Conservation (phyloP, 139 green algal genomes). For the Chlorella sp. region DNA sequence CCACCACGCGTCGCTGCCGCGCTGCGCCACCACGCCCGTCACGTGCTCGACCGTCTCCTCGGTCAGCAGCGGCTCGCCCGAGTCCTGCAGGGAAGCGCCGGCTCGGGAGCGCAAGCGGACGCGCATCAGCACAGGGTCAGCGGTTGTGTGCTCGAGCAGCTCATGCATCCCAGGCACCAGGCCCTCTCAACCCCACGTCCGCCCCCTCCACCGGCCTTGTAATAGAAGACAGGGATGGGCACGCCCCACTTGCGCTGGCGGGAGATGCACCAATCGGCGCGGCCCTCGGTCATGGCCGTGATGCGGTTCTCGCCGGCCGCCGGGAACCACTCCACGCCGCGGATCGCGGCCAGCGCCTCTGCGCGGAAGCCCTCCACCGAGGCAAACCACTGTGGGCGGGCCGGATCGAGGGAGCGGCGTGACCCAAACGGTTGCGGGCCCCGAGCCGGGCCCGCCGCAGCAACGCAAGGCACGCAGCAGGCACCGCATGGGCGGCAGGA, state of each 20-base stretch:
- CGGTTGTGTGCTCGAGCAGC: not conserved
- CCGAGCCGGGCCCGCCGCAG: not conserved
- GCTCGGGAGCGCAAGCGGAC: not conserved
- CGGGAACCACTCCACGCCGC: slow-evolving; percentile 85
- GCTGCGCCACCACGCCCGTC: slow-evolving; percentile 62
- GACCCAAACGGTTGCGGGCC: too few relatives aligned
- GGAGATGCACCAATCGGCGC: slow-evolving; percentile 98
- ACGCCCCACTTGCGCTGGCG: slow-evolving; percentile 97
- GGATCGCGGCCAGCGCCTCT: slow-evolving; percentile 75
- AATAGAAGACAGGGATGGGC: slow-evolving; percentile 98
- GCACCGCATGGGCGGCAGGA: not conserved
- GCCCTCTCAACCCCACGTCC: not conserved
- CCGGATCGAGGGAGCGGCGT: not conserved
- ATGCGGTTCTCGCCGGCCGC: slow-evolving; percentile 76
- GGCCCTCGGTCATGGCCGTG: slow-evolving; percentile 88
- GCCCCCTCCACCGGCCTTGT: slow-evolving; percentile 72
- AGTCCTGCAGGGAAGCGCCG: not conserved
- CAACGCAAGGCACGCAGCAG: not conserved
- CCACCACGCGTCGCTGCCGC: slow-evolving; percentile 91
- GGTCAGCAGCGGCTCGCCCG: slow-evolving; percentile 91
- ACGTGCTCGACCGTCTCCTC: slow-evolving; percentile 89
- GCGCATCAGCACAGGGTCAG: too few relatives aligned
- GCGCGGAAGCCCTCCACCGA: slow-evolving; percentile 87
- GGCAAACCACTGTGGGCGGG: slow-evolving; percentile 64
- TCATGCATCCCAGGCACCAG: too few relatives aligned